Evolutionary conservation across 345 rosid species (phyloP), one percentile per base, ranked within the genome.

Genomic region (Sapria himalayana): DNA sequence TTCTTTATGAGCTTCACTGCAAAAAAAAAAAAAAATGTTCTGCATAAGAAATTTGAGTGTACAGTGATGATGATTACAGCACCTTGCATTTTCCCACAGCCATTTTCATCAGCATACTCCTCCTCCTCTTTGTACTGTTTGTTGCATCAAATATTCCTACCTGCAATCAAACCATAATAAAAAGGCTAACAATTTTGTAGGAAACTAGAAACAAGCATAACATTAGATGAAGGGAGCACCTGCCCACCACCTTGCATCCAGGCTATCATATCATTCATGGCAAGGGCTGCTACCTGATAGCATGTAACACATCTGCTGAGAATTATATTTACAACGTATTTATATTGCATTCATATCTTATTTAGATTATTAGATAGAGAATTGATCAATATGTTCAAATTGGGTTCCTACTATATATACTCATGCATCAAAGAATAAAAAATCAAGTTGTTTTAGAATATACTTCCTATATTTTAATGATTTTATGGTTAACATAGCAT

Each of bases 181-280:
- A 43, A 57, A 42, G 56, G 39, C 39, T 23, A 39, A 45, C 41
- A 55, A 38, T 41, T 41, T 19, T 56, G 39, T 7, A 41, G 36
- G 45, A 49, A 55, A 32, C 17, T 25, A 41, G 7, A 46, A 11
- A n/a, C n/a, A n/a, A n/a, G n/a, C n/a, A n/a, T n/a, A n/a, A n/a
- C n/a, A n/a, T n/a, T n/a, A n/a, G n/a, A n/a, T n/a, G 45, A 52
- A 37, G 25, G 57, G 66, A 73, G 55, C 59, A 82, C 98, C 74
- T 89, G 98, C 50, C 98, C 98, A 55, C 95, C 98, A 55, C 82
- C 98, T 61, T 74, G 84, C 98, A 89, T 89, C 98, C 98, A 89
- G 36, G 92, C 73, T 65, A 64, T 79, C 95, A 91, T 79, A 66
- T 91, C 99, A 51, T 91, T 95, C 99, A 91, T 84, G 41, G 95